These are phyloP conservation scores for Ilex asprella DNA, from an alignment of 257 asterid genomes.

Conservation along the genomic window DNA sequence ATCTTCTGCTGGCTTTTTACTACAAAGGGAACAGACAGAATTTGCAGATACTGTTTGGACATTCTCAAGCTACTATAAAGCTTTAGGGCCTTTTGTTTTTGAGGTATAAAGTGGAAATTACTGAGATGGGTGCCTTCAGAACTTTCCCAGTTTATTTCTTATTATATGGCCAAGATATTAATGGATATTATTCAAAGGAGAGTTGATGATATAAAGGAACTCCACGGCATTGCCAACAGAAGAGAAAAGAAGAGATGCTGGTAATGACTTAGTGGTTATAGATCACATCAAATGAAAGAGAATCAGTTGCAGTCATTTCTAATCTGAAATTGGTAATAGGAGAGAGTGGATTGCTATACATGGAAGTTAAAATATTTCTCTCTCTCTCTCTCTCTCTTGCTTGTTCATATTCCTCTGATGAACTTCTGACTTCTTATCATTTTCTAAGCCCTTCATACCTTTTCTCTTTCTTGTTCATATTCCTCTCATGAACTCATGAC, in stretches of 20 bases:
- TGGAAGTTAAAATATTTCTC: background rate
- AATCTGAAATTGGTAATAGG: conserved; percentile 2
- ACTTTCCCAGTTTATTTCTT: background rate
- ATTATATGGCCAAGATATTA: background rate
- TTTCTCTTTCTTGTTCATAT: no score
- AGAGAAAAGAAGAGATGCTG: background rate
- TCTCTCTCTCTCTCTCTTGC: background rate
- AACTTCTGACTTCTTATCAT: no score
- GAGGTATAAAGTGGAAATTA: conserved; percentile 1
- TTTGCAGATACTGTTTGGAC: conserved; percentile 7
- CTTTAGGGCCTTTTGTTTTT: conserved; percentile 7
- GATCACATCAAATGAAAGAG: conserved; percentile 14
- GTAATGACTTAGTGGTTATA: background rate
- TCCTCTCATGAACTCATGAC: no score
- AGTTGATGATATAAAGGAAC: conserved; percentile 16
- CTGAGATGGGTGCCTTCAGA: background rate
- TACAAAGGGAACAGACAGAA: background rate
- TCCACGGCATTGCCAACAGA: conserved; percentile 12
- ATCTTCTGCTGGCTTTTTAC: background rate
- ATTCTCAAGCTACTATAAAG: conserved; percentile 12
- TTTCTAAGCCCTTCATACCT: no score
- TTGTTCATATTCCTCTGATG: no score
- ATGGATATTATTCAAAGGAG: background rate
- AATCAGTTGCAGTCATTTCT: background rate
- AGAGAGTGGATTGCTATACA: background rate